Evolutionary conservation across 2,329 filamentous ascomycete genomes (phyloP).

Genomic region (Neurospora crassa): DNA sequence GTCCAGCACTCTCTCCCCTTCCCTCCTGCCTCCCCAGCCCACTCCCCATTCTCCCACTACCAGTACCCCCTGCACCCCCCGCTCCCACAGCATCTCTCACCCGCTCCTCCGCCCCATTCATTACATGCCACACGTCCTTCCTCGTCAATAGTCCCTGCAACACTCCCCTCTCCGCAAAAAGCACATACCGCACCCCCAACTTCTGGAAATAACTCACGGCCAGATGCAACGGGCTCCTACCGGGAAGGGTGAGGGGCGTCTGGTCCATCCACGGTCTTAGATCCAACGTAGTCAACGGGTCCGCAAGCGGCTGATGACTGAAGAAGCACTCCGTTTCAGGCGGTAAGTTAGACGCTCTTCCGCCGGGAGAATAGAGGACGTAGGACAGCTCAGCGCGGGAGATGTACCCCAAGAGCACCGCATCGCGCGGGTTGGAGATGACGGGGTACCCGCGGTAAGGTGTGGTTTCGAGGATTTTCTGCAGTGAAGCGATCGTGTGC

Average conservation of each 20-base stretch:
- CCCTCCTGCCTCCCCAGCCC: slow-evolving; percentile 12
- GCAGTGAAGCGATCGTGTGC: slow-evolving; percentile 73
- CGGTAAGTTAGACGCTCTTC: slow-evolving; percentile 40
- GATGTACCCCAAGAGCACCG: slow-evolving; percentile 84
- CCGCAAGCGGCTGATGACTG: slow-evolving; percentile 69
- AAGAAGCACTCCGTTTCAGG: slow-evolving; percentile 75
- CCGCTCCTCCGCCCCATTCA: slow-evolving; percentile 65
- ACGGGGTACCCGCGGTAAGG: slow-evolving; percentile 88
- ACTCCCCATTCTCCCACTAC: slow-evolving; percentile 2
- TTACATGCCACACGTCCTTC: slow-evolving; percentile 92
- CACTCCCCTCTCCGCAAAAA: slow-evolving; percentile 75
- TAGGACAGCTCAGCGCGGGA: slow-evolving; percentile 82
- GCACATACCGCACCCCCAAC: slow-evolving; percentile 78
- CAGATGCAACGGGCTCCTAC: slow-evolving; percentile 67
- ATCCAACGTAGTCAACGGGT: slow-evolving; percentile 71
- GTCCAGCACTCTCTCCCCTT: slow-evolving; percentile 15
- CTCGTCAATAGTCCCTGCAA: slow-evolving; percentile 86
- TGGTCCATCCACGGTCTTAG: slow-evolving; percentile 98
- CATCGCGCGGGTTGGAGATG: slow-evolving; percentile 66
- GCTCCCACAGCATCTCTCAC: not conserved
- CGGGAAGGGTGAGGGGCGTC: slow-evolving; percentile 84
- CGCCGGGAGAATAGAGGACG: slow-evolving; percentile 49
- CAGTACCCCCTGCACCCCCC: not conserved
- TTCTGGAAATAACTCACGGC: slow-evolving; percentile 91
- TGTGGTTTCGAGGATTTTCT: slow-evolving; percentile 60